phyloP scores from a whole-genome alignment of 352 stramenopile genomes.

The Hyaloperonospora arabidopsidis region DNA sequence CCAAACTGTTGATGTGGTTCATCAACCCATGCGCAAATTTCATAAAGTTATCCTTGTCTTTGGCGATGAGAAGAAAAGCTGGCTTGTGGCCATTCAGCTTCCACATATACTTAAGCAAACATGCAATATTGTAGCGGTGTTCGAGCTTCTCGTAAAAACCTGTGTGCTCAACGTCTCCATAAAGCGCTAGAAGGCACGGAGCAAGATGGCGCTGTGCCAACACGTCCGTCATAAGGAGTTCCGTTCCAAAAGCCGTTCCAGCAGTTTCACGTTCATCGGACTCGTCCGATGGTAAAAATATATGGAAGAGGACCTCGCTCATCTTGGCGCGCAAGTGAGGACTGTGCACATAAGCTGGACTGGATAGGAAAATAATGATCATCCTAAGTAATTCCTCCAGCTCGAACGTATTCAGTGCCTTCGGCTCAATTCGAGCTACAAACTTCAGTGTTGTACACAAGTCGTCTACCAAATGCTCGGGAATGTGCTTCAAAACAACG shows the following conservation, averaged over 20 bases:
- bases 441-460: constrained; percentile 89
- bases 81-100: constrained; percentile 89
- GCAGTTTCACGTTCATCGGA: constrained; percentile 68
- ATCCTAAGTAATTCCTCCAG: constrained; percentile 87
- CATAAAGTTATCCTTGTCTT: constrained; percentile 91
- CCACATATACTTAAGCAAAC: constrained; percentile 96
- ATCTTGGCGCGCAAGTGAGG: constrained; percentile 94
- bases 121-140: constrained; percentile 94
- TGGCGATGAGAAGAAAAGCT: constrained; percentile 90
- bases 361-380: constrained; percentile 88
- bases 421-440: constrained; percentile 79
- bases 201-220: constrained; percentile 85
- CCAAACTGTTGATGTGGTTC: constrained; percentile 97
- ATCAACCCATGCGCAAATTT: constrained; percentile 98
- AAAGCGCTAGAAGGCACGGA: constrained; percentile 93
- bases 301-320: constrained; percentile 92
- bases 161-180: constrained; percentile 97
- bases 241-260: constrained; percentile 36
- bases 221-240: constrained; percentile 54
- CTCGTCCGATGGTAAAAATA: constrained; percentile 90
- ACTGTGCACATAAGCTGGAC: constrained; percentile 75
- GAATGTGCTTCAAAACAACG: constrained; percentile 70
- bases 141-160: constrained; percentile 97
- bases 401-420: constrained; percentile 76
- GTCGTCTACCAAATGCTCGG: constrained; percentile 95